Base-by-base conservation (phyloP, 495 filamentous ascomycete species). In the Talaromyces adpressus region DNA sequence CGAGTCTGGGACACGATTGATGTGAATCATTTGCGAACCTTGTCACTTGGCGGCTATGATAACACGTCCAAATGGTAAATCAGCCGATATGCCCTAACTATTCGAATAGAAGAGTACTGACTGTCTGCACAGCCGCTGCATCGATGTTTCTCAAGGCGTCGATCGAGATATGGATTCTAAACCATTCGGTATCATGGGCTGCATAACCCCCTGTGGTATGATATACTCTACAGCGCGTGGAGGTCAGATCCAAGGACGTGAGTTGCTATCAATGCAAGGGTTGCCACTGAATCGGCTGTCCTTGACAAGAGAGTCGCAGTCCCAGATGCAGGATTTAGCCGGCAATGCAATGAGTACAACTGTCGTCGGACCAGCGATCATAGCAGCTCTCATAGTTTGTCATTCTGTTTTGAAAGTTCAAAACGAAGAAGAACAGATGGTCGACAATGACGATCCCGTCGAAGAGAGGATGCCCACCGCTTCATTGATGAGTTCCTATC, bases 311-410 rank as follows among this genome's bases (percentile, higher is more conserved):
- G 88, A 94, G 66, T 84, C 78, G 0, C 81, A 89, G 45, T 74
- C 76, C 9, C 79, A 94, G 29, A 75, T 91, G 7, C 84, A 86
- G 59, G 84, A 92, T 63, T 77, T 96, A 6, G 89, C 89, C 3
- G 91, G 91, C 0, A 96, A 96, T 69, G 91, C 91, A 1, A 96
- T 96, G 91, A 83, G 82, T 3, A 83, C 87, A 3, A 89, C 91
- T 0, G 87, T 91, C 7, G 85, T 93, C 5, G 87, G 89, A 1
- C 78, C 84, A 3, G 81, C 83, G 1, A 79, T 90, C 6, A 63
- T 90, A 1, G 67, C 81, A 18, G 80, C 81, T 0, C 68, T 90
- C 25, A 81, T 85, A 22, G 69, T 69, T 16, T 62, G 20, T 8
- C 41, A 32, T 36, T 36, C 45, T 9, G 23, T 62, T 51, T 25